Evolutionary conservation across 176 grass and related monocot species (phyloP), one percentile per base, ranked within the genome.

Genomic region (Chrysopogon serrulatus): DNA sequence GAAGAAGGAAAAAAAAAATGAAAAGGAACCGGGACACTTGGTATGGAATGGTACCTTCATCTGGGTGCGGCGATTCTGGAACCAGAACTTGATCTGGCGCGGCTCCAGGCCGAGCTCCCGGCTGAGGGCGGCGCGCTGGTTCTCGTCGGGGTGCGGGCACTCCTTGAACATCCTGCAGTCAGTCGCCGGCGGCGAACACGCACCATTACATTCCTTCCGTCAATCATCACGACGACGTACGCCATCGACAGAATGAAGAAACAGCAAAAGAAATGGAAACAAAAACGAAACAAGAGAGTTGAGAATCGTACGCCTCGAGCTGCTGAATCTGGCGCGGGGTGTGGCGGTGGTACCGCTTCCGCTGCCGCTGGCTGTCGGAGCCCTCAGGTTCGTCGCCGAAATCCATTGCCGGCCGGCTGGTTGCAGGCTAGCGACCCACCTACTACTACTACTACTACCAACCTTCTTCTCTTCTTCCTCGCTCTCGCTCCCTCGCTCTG

Each of bases 31-130:
- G 49, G 16, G 24, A 64, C 10, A 7, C 28, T 30, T 15, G 65
- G 24, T 70, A n/a, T n/a, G n/a, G n/a, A n/a, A 84, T 11, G 43
- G 44, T 77, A 88, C 96, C 91, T 99, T 99, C 93, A 99, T 99
- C 90, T 99, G 97, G 33, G 97, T 99, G 79, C 97, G 89, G 16
- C 97, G 85, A 40, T 99, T 99, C 91, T 99, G 97, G 78, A 99
- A 99, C 97, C 97, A 99, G 86, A 99, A 99, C 91, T 99, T 99
- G 90, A 99, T 99, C 91, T 99, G 97, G 35, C 91, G 89, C 6
- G 91, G 87, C 88, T 99, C 93, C 57, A 99, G 90, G 5, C 78
- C 84, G 41, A 99, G 80, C 76, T 99, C 97, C 23, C 91, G 90
- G 93, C 93, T 96, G 10, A 99, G 93, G 41, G 80, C 80, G 84